Conservation (phyloP, 352 stramenopile species). For the Phytophthora sansomeana region DNA sequence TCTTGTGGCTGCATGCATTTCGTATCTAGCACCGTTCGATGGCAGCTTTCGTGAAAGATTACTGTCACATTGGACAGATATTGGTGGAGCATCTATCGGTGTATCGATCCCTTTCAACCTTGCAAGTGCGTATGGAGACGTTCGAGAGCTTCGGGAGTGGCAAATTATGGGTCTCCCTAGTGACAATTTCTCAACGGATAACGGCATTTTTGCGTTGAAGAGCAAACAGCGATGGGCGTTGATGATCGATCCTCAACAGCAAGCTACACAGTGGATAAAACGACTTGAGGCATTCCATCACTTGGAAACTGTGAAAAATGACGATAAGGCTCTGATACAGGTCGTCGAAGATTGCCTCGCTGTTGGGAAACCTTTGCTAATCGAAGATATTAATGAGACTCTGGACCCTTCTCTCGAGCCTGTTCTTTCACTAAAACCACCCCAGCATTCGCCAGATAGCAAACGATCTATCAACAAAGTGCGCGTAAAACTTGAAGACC, state of each 20-base stretch:
- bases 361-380: conserved; percentile 53
- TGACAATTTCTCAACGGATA: conserved; percentile 91
- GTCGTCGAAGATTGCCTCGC: conserved; percentile 51
- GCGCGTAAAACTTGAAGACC: conserved; percentile 77
- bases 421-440: conserved; percentile 46
- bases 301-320: conserved; percentile 80
- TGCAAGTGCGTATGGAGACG: conserved; percentile 76
- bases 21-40: conserved; percentile 78
- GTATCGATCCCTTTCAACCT: conserved; percentile 66
- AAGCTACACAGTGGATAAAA: conserved; percentile 93
- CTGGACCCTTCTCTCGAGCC: conserved; percentile 67
- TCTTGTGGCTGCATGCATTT: conserved; percentile 63
- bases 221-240: conserved; percentile 91
- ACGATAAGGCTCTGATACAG: conserved; percentile 49
- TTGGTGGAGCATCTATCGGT: conserved; percentile 20
- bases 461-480: conserved; percentile 1
- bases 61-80: conserved; percentile 40
- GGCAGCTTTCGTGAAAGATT: conserved; percentile 46
- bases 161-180: conserved; percentile 89
- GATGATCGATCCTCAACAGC: conserved; percentile 95
- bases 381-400: conserved; percentile 64
- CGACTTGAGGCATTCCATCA: conserved; percentile 74
- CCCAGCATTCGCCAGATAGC: conserved; percentile 5
- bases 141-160: conserved; percentile 88
- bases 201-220: conserved; percentile 90